Percentiles rank a stretch among this genome's conserved stretches.
Evolutionary conservation across 2,329 filamentous ascomycete species (phyloP).

Genomic region (Sordariomycetes sp.): DNA sequence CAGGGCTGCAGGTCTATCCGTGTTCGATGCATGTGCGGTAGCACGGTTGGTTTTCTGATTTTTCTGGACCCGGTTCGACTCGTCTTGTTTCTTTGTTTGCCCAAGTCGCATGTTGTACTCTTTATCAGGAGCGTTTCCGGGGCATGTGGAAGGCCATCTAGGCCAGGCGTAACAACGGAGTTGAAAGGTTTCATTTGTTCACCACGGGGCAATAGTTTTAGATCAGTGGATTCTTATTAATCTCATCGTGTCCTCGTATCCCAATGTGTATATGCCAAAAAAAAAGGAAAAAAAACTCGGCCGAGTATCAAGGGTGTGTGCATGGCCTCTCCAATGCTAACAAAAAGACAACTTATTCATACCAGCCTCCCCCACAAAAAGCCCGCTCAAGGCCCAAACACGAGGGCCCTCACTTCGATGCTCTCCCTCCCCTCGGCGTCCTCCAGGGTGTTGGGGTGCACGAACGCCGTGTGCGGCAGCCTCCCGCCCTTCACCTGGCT

Average conservation of each 20-base stretch:
- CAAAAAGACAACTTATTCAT: neutral
- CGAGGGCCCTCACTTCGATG: conserved; percentile 78
- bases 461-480: conserved; percentile 68
- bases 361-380: neutral
- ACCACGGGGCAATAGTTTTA: neutral
- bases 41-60: neutral
- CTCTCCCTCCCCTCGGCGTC: conserved; percentile 70
- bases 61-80: neutral
- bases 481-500: conserved; percentile 40
- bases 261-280: neutral
- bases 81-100: neutral
- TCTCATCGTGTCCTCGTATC: neutral
- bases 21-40: neutral
- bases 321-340: neutral
- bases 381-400: conserved; percentile 53
- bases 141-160: neutral
- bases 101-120: neutral
- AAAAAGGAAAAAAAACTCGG: neutral
- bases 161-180: neutral
- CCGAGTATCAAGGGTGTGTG: neutral
- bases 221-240: neutral
- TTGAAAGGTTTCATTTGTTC: neutral
- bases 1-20: neutral
- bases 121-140: neutral
- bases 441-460: conserved; percentile 58